phyloP scores from a whole-genome alignment of 2,329 filamentous ascomycete genomes.

The Ophiostoma australiae region DNA sequence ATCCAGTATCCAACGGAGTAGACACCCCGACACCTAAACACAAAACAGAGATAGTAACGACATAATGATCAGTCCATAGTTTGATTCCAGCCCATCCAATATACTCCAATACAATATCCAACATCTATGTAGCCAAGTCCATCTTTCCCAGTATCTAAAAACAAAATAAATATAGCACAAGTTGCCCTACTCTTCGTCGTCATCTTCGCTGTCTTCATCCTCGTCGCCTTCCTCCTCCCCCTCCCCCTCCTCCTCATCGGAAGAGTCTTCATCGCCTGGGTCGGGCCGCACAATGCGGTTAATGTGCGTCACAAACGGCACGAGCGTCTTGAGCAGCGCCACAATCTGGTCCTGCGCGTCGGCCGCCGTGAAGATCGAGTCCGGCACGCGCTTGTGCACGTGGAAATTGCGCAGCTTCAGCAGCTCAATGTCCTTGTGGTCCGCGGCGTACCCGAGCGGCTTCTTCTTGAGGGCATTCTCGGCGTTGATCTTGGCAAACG shows the following conservation, averaged over 20 bases:
- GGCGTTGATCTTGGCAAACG: slow-evolving; percentile 66
- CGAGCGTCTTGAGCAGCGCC: slow-evolving; percentile 61
- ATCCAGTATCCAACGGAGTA: neutral
- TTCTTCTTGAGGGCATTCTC: slow-evolving; percentile 76
- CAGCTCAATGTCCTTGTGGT: slow-evolving; percentile 74
- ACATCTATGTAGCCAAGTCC: too few species aligned
- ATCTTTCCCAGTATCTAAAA: too few species aligned
- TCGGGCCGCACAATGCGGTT: slow-evolving; percentile 73
- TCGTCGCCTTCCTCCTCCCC: slow-evolving; percentile 34
- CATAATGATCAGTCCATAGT: slow-evolving; percentile 1
- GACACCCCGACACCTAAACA: neutral
- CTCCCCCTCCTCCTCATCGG: slow-evolving; percentile 36
- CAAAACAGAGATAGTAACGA: neutral
- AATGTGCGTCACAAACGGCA: slow-evolving; percentile 71
- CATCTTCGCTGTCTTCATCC: neutral
- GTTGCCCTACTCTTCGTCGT: neutral
- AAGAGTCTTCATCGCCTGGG: slow-evolving; percentile 45
- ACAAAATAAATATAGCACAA: neutral
- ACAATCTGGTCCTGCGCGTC: slow-evolving; percentile 61
- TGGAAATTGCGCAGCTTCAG: slow-evolving; percentile 78
- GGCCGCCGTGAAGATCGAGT: slow-evolving; percentile 57
- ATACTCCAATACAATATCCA: neutral
- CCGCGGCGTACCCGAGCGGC: slow-evolving; percentile 73
- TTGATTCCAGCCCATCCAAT: neutral
- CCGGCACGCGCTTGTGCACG: slow-evolving; percentile 60